Base-by-base conservation (phyloP, 129 eudicot species). In the Lactuca sativa region DNA sequence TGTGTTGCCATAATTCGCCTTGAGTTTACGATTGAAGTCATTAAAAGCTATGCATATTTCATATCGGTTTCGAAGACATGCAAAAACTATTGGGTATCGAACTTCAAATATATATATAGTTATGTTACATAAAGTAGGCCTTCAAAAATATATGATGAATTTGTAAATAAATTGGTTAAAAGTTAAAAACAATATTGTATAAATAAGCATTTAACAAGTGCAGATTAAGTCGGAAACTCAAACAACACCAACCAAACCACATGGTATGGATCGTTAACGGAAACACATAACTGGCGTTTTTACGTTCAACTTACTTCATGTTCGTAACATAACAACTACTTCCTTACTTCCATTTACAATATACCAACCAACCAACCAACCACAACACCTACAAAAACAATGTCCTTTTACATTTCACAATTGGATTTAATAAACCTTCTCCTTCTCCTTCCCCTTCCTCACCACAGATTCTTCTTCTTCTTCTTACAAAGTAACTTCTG, bases 401-500 rank as follows among this genome's bases (percentile, higher is more conserved):
- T 36, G 33, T 18, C 66, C 66, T 61, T 32, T 63, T 18, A 63
- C 33, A 40, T 16, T 40, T 40, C 53, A 72, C 61, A 72, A 17
- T 51, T 10, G 11, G 33, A 9, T 40, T 38, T 56, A 12, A 25
- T 75, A 62, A 4, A 17, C 64, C 67, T 6, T 17, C 14, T 5
- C 11, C 59, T 56, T 65, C 52, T 2, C 64, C 67, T 6, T 17
- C 14, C 5, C 11, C 59, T 56, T 65, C 52, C 3, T 21, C 21
- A 11, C 30, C 74, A 51, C 56, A 25, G 30, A 0, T 25, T 25
- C 30, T 25, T 25, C 59, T 14, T 6, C 11, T n/a, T 9, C 17
- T 77, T 77, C 66, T 77, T 62, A 70, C 61, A 77, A 72, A 54
- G 76, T 70, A n/a, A 77, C 48, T 56, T 77, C 81, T 77, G 76